Base-by-base conservation (phyloP, 2,329 filamentous ascomycete species). In the Bisporella sp. region DNA sequence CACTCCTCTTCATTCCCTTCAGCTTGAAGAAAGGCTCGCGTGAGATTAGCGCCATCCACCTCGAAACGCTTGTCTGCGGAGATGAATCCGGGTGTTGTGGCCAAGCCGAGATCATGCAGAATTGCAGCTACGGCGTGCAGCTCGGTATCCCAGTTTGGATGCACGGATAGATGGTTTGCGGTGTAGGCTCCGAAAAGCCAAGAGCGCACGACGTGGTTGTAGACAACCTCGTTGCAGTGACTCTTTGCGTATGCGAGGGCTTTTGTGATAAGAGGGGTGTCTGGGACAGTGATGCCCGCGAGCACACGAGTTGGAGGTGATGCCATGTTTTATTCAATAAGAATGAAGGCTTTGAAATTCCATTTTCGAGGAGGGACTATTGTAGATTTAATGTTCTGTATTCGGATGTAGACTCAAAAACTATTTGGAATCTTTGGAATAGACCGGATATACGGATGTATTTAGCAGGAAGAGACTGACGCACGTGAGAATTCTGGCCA, bases 51-150 rank as follows among this genome's bases (percentile, higher is more conserved):
- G 11, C 73, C 69, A 56, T 77, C 74, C 29, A 77, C 71, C 53
- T 78, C 74, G 59, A 77, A 77, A 6, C 73, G 68, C 31, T 71
- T 71, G 59, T 76, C 72, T 1, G 56, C 44, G 39, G 69, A 71
- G 12, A 73, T 53, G 6, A 71, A 49, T 32, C 62, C 57, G 11
- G 63, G 61, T 2, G 60, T 66, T 7, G 57, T 60, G 47, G 68
- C 67, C 71, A 68, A 73, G 12, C 71, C 71, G 0, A 73, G 57
- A 41, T 73, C 70, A 52, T 75, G 73, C 30, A 74, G 60, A 12
- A 74, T 61, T 2, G 67, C 60, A 1, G 65, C 63, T 3, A 74
- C 55, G 6, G 66, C 68, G 41, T 71, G 66, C 12, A 68, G 64
- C 50, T 72, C 69, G 2, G 55, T 49, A 47, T 73, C 71, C 5